Evolutionary conservation across 2,329 filamentous ascomycete species (phyloP).

Genomic region (Aureobasidium leucospermi): DNA sequence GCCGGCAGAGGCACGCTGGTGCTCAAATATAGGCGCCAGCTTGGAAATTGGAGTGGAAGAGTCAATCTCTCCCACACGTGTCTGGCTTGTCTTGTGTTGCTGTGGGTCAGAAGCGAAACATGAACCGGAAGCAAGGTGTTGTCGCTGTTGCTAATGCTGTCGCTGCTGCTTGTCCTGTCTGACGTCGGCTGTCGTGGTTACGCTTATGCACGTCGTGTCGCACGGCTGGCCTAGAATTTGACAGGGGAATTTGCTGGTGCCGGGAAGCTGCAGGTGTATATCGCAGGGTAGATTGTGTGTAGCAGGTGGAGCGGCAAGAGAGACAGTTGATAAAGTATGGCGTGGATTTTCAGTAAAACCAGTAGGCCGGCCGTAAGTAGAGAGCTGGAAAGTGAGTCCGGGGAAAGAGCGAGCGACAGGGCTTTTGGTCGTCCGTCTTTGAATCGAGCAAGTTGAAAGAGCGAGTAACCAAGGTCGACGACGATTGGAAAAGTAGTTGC

Average conservation of each 20-base stretch:
- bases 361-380: background rate
- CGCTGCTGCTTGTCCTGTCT: slow-evolving; percentile 6
- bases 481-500: background rate
- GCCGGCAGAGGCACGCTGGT: slow-evolving; percentile 11
- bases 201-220: slow-evolving; percentile 11
- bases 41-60: slow-evolving; percentile 15
- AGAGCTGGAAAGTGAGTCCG: background rate
- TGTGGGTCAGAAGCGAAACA: background rate
- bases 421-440: background rate
- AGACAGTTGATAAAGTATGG: slow-evolving; percentile 4
- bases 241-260: background rate
- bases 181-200: slow-evolving; percentile 10
- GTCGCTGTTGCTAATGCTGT: background rate
- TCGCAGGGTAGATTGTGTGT: background rate
- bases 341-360: slow-evolving; percentile 5
- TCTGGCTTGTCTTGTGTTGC: slow-evolving; percentile 11
- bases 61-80: slow-evolving; percentile 9
- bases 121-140: slow-evolving; percentile 11
- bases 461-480: background rate
- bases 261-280: slow-evolving; percentile 5
- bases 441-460: background rate
- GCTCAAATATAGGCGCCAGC: slow-evolving; percentile 16
- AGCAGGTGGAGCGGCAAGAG: background rate
- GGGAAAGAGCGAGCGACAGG: slow-evolving; percentile 9
- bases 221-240: background rate